Base-by-base conservation (phyloP, 1,284 basidiomycete genomes). In the Papiliotrema nemorosa region DNA sequence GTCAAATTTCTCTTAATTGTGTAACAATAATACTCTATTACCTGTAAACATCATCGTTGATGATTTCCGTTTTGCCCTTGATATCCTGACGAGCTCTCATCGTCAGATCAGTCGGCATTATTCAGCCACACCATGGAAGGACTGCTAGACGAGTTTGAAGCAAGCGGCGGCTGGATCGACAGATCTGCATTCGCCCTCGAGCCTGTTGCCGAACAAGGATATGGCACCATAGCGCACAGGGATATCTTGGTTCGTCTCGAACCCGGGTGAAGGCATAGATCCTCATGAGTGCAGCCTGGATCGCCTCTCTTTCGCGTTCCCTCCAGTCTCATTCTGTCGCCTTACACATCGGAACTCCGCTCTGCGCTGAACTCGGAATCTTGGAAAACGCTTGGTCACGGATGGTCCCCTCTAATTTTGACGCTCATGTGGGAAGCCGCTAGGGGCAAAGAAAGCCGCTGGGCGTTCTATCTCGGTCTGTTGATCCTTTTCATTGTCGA, bases 401-500 rank as follows among this genome's bases (percentile, higher is more conserved):
- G 90, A 1, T 97, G 93, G 93, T 77, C 81, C 1, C 87, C 87
- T 1, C 77, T 97, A 36, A 97, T 97, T 52, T 77, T 97, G 21
- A 88, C 86, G 58, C 87, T 97, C 85, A 90, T 97, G 87, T 97
- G 88, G 86, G 94, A 97, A 72, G 82, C 82, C 45, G 79, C 83
- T 3, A 76, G 75, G 51, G 82, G 81, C 0, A 37, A 67, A 6
- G 64, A 77, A 21, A 88, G 84, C 38, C 81, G 74, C 53, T 90
- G 88, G 88, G 67, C 69, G 9, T 78, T 76, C 5, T 90, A 90
- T 73, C 74, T 90, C 16, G 75, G 87, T 88, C n/a, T 54, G 47
- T 81, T 31, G 14, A 31, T 31, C 29, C 29, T 7, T 31, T 74
- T 18, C 16, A 4, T 22, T n/a, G 43, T 41, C 38, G 35, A 3